Evolutionary conservation across 2,329 filamentous ascomycete species (phyloP).

Genomic region (Grosmannia huntii): DNA sequence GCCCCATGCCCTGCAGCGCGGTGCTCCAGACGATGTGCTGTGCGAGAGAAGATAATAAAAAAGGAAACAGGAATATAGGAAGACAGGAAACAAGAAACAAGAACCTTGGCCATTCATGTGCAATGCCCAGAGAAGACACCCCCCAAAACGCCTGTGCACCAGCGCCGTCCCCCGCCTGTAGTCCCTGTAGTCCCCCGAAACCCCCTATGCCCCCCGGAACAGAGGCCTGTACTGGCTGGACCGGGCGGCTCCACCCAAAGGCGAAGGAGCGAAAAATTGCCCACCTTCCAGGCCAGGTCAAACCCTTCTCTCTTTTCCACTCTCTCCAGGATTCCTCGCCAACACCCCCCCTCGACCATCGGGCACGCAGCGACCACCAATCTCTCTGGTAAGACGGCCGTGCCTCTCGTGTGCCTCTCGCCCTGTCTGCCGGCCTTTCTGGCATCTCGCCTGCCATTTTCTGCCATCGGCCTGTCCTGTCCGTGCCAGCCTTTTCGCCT

Average conservation of each 20-base stretch:
- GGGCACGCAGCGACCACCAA: background rate
- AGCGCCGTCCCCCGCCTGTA: too few relatives aligned
- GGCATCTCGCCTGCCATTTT: background rate
- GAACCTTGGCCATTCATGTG: too few relatives aligned
- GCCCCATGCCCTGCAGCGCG: too few relatives aligned
- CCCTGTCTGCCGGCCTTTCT: background rate
- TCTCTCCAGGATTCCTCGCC: background rate
- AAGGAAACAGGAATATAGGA: too few relatives aligned
- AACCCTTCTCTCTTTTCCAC: background rate
- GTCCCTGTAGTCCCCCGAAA: too few relatives aligned
- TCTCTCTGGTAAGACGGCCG: background rate
- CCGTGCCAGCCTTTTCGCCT: background rate
- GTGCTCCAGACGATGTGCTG: too few relatives aligned
- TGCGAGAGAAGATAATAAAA: too few relatives aligned
- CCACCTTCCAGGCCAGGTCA: background rate
- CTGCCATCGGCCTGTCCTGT: background rate
- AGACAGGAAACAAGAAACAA: too few relatives aligned
- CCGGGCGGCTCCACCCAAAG: background rate
- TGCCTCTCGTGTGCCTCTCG: background rate
- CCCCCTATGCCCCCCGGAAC: background rate
- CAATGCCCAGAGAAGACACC: too few relatives aligned
- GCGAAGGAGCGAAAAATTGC: slow-evolving; percentile 3
- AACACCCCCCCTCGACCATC: background rate
- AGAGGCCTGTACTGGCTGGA: background rate
- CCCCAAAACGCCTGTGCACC: too few relatives aligned